Base-by-base conservation (phyloP, 176 grass and related monocot species). In the Avena eriantha region DNA sequence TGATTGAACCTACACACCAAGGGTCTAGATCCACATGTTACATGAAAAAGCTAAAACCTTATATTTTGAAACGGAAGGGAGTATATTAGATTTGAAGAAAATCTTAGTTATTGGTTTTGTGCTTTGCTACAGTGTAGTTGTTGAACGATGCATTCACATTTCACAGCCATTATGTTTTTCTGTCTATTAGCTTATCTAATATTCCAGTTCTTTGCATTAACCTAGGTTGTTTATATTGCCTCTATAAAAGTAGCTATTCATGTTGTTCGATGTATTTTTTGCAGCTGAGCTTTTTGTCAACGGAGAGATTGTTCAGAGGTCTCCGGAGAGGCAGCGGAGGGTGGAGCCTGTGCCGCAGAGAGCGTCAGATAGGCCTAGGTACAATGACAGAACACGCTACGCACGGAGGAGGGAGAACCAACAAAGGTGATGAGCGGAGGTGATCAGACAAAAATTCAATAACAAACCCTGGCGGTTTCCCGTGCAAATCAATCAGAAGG, bases 281-380 rank as follows among this genome's bases (percentile, higher is more conserved):
- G 63, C 90, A 99, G 97, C 97, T 76, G 97, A 99, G 39, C 90
- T 99, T 24, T 93, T 99, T 85, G 90, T 89, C 8, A 94, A 99
- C 56, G 97, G 97, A 53, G 92, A 97, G 87, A 94, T 99, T 78
- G 87, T 96, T 71, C 94, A 94, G 76, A 93, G 94, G 80, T 22
- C 92, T 16, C 97, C 92, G 1, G 97, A 99, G 80, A 94, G 97
- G 77, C 97, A 97, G 80, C 91, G 94, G 67, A 94, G 92, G 73
- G 92, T 99, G 13, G 97, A 99, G n/a, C 90, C 92, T 48, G 90
- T 92, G 34, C 92, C 90, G 11, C 94, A 99, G 39, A 94, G 97
- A 75, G 68, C 84, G 18, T 59, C 93, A 31, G 96, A 96, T 21
- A 93, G 94, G 83, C 92, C 97, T 43, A 83, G 96, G 81, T 91